phyloP scores from a whole-genome alignment of 768 basidiomycete genomes.

The Psilocybe cyanescens region DNA sequence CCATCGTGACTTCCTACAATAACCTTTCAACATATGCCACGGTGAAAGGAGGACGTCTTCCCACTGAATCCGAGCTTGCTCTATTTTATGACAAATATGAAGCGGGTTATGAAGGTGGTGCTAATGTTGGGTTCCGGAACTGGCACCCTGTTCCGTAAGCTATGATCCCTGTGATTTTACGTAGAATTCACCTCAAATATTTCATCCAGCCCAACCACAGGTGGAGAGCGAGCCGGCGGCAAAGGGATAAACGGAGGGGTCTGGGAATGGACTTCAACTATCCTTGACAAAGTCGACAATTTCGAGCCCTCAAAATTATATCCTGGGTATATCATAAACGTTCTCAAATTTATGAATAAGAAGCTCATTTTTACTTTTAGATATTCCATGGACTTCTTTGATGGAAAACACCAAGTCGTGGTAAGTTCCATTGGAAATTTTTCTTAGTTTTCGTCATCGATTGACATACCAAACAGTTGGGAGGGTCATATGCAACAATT shows the following conservation, averaged over 20 bases:
- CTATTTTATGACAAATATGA: constrained; percentile 79
- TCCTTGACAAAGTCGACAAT: constrained; percentile 72
- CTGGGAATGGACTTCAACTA: constrained; percentile 97
- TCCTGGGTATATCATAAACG: constrained; percentile 64
- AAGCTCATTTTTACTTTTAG: constrained; percentile 34
- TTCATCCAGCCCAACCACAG: constrained; percentile 65
- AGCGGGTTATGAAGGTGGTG: constrained; percentile 73
- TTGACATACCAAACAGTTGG: constrained; percentile 55
- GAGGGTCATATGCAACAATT: constrained; percentile 87
- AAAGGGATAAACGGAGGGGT: constrained; percentile 91
- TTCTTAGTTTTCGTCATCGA: not conserved
- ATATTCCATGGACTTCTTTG: constrained; percentile 91
- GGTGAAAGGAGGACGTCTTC: constrained; percentile 91
- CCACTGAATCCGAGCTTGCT: constrained; percentile 87
- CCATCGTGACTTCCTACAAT: constrained; percentile 77
- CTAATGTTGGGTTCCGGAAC: constrained; percentile 87
- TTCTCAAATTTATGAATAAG: not conserved
- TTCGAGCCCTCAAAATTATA: constrained; percentile 80
- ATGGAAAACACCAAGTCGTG: constrained; percentile 83
- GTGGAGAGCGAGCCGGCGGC: constrained; percentile 49
- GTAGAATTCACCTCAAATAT: not conserved
- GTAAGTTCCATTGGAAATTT: constrained; percentile 50
- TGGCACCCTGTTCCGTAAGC: constrained; percentile 93
- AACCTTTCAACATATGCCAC: constrained; percentile 80
- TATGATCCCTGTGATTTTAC: not conserved